Conservation (phyloP, 495 filamentous ascomycete species). For the Staphylotrichum tortipilum region DNA sequence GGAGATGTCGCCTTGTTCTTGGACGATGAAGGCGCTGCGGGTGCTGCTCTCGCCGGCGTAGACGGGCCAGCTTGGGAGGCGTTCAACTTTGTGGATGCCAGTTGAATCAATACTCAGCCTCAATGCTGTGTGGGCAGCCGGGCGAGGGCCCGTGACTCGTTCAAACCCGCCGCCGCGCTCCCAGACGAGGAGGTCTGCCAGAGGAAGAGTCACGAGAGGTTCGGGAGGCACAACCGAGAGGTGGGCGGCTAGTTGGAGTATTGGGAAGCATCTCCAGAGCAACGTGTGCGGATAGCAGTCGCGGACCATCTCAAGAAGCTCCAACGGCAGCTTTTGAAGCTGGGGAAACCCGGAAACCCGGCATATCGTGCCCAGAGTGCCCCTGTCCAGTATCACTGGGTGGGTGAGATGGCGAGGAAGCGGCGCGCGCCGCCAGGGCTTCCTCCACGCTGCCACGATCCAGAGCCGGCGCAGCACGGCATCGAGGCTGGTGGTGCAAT, state of each 20-base stretch:
- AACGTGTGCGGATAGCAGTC: constrained; percentile 3
- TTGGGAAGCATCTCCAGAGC: constrained; percentile 7
- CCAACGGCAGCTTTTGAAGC: constrained; percentile 8
- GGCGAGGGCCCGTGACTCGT: background rate
- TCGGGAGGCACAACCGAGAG: background rate
- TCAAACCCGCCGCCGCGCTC: constrained; percentile 8
- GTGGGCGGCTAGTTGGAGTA: constrained; percentile 5
- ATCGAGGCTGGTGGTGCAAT: background rate
- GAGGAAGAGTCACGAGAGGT: constrained; percentile 4
- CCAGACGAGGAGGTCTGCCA: constrained; percentile 11
- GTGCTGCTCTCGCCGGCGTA: constrained; percentile 2
- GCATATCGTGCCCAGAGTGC: constrained; percentile 4
- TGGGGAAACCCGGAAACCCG: constrained; percentile 4
- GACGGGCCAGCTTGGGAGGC: background rate
- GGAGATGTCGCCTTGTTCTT: constrained; percentile 1
- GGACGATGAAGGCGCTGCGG: constrained; percentile 8
- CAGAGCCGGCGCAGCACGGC: constrained; percentile 11
- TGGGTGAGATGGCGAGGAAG: constrained; percentile 2
- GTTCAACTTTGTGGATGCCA: constrained; percentile 14
- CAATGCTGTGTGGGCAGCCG: background rate
- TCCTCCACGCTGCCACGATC: constrained; percentile 9
- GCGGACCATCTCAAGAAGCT: constrained; percentile 11
- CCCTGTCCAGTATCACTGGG: background rate
- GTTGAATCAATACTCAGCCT: constrained; percentile 10
- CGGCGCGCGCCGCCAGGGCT: constrained; percentile 5